Base-by-base conservation (phyloP, 192 early-diverging fungal species). In the Linnemannia zychae region DNA sequence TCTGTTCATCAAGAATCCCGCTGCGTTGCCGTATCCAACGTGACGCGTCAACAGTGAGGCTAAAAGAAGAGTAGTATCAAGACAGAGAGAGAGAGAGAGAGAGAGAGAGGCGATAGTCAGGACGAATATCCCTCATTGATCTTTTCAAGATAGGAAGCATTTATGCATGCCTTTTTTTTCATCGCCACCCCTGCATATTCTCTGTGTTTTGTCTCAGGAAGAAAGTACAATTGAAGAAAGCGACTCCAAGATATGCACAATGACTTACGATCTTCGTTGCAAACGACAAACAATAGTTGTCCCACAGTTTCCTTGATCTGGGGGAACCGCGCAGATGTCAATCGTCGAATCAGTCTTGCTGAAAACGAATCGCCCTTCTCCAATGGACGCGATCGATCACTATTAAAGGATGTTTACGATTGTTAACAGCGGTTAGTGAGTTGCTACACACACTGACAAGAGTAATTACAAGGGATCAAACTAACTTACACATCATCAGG, bases 1-100 rank as follows among this genome's bases (percentile, higher is more conserved):
- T 22, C 91, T 88, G 18, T 94, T 92, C 74, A 97, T 89, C 72
- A 99, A 88, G 78, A 95, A 99, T 52, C 98, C 98, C 11, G 96
- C 96, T 31, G 96, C 96, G 81, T 97, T 97, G 47, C 97, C 98
- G 75, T 98, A 99, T 17, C 98, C 98, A 6, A 97, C 92, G 79
- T 95, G 92, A 34, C 88, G 83, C 28, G 93, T 91, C 65, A 97
- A 91, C 20, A 76, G 72, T 15, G 87, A 83, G 3, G 92, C 95
- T 96, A 78, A n/a, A 9, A 9, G 4, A 3, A 44, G 9, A 9
- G 40, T 3, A 44, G 40, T 44, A 44, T 44, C 3, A 6, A 44
- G 9, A 44, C 3, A 44, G 9, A 44, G 3, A 6, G 40, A 44
- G 3, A 44, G 9, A 44, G 9, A 44, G 9, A 44, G 3, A 44